Conservation (phyloP, 768 basidiomycete species). For the Termitomyces sp. region DNA sequence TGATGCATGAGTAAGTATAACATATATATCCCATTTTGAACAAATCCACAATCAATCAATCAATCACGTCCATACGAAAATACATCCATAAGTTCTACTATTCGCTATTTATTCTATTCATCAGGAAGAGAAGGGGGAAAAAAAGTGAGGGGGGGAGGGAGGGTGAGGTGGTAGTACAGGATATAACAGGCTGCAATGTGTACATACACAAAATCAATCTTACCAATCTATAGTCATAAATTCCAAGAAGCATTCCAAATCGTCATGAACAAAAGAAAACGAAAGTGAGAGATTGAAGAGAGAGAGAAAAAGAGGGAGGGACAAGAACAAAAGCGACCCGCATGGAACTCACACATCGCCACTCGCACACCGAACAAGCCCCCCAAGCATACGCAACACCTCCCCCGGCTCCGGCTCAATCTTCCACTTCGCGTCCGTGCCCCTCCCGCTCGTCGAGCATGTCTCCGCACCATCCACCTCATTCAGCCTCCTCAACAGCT, state of each 20-base stretch:
- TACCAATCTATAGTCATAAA: not conserved
- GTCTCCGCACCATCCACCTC: constrained; percentile 68
- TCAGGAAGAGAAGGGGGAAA: not conserved
- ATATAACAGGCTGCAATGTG: not conserved
- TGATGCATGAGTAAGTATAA: too few relatives aligned
- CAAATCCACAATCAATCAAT: too few relatives aligned
- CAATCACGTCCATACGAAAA: too few relatives aligned
- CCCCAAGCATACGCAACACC: constrained; percentile 5
- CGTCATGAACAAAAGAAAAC: not conserved
- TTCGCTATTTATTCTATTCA: not conserved
- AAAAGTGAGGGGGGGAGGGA: too few relatives aligned
- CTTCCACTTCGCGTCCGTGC: constrained; percentile 78
- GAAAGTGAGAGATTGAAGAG: too few relatives aligned
- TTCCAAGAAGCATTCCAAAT: not conserved
- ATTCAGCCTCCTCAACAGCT: constrained; percentile 36
- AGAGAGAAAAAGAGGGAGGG: not conserved
- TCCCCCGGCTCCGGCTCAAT: constrained; percentile 18
- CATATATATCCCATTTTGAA: too few relatives aligned
- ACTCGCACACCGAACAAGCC: not conserved
- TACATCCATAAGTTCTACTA: not conserved
- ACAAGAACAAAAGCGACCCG: not conserved
- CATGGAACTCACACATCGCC: not conserved
- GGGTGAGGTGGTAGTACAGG: not conserved
- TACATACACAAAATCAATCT: not conserved
- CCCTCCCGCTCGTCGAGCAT: constrained; percentile 57